Base-by-base conservation (phyloP, 2,329 filamentous ascomycete species). In the Diaporthe amygdali region DNA sequence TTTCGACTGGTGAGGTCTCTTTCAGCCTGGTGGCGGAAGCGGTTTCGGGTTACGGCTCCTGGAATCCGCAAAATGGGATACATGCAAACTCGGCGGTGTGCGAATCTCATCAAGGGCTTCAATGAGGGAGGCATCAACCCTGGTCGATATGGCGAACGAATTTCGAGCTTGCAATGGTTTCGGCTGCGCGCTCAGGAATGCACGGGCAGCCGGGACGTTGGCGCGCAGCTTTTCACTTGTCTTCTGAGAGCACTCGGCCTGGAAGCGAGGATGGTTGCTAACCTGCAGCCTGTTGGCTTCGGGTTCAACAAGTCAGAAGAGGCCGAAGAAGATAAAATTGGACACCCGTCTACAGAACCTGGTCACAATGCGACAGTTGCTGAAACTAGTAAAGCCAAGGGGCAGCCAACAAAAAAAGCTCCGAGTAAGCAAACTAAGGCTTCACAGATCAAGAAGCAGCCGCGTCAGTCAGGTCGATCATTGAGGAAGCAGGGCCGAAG, bases 21-120 rank as follows among this genome's bases (percentile, higher is more conserved):
- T n/a, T 86, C 92, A 12, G 88, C 91, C 1, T 98, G 94, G 86
- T 99, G 96, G 96, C 95, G 92, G 79, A 93, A 95, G 76, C 88
- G 91, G 41, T 99, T 97, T 80, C 88, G 85, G 1, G 86, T 96
- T 52, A 94, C 91, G 0, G 88, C 92, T 0, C 94, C 95, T 0
- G 94, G 94, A 0, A 78, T 98, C 27, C 89, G 95, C n/a, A 99
- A 98, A 82, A 88, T 90, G 78, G 96, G 96, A 0, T 98, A 98
- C 79, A 93, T 96, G 84, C 87, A 93, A 0, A 87, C 94, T n/a
- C 87, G 92, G 75, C 87, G 90, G 30, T 83, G 97, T 2, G 92
- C 94, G 75, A 88, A 91, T n/a, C 86, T 96, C 72, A 90, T 92
- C 8, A 91, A 92, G 39, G 91, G 89, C 0, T 94, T 92, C 79